Conservation (phyloP, 208 protist genomes). For the Pavlovales sp. region DNA sequence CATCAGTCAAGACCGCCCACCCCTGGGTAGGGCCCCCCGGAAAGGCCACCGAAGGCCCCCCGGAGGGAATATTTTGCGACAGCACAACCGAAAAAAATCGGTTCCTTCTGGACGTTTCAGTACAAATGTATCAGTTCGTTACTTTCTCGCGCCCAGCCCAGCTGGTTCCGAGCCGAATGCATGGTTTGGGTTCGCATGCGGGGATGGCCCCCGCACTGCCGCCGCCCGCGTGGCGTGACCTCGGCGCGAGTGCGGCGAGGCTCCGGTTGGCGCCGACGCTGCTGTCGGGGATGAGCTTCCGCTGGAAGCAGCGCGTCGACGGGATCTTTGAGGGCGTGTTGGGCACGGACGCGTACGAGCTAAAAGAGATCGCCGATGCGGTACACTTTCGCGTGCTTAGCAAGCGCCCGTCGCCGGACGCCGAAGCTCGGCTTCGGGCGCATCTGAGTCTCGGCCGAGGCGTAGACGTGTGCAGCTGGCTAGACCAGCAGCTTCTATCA, state of each 20-base stretch:
- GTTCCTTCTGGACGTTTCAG: no score
- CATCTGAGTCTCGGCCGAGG: slow-evolving; percentile 17
- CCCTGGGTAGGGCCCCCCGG: no score
- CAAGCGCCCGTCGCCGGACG: no score
- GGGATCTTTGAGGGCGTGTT: slow-evolving; percentile 7
- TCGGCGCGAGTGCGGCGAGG: neutral
- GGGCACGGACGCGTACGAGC: neutral
- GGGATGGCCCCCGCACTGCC: no score
- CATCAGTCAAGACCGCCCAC: no score
- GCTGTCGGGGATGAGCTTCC: slow-evolving; percentile 36
- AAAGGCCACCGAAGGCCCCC: no score
- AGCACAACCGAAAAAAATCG: no score
- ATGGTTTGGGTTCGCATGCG: no score
- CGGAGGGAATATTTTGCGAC: no score
- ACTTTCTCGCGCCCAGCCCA: no score
- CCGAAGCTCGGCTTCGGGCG: neutral
- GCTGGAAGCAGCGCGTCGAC: neutral
- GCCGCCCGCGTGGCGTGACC: neutral
- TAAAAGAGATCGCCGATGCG: neutral
- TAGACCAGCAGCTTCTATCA: neutral
- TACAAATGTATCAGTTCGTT: no score
- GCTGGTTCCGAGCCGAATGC: no score
- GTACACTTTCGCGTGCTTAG: neutral
- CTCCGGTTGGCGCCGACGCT: slow-evolving; percentile 25
- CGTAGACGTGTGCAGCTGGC: neutral